Evolutionary conservation across 2,329 filamentous ascomycete species (phyloP).

Genomic region (Penicillium capsulatum): DNA sequence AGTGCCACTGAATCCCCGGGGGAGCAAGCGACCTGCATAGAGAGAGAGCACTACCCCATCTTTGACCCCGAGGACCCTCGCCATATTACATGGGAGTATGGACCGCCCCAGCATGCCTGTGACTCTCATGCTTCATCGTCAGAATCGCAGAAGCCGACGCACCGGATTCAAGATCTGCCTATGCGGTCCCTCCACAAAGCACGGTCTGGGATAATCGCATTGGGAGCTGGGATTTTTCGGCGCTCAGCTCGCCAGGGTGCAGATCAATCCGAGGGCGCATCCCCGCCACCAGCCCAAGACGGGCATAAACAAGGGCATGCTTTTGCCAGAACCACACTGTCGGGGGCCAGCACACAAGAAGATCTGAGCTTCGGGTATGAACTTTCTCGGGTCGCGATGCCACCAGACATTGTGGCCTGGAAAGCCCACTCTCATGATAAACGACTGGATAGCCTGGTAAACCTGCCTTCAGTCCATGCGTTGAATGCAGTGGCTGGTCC

Average conservation of each 20-base stretch:
- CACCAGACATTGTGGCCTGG: slow-evolving; percentile 1
- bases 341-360: slow-evolving; percentile 19
- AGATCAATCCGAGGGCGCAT: not conserved
- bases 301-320: not conserved
- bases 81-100: slow-evolving; percentile 29
- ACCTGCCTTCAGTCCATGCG: no score
- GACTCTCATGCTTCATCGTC: slow-evolving; percentile 12
- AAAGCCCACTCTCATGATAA: not conserved
- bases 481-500: no score
- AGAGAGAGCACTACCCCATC: slow-evolving; percentile 34
- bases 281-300: not conserved
- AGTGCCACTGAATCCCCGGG: slow-evolving; percentile 10
- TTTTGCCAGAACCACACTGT: not conserved
- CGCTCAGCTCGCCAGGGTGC: slow-evolving; percentile 10
- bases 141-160: slow-evolving; percentile 16
- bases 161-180: slow-evolving; percentile 27
- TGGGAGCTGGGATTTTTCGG: slow-evolving; percentile 27
- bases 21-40: slow-evolving; percentile 26
- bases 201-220: slow-evolving; percentile 28
- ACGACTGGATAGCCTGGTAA: slow-evolving; percentile 1
- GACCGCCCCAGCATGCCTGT: slow-evolving; percentile 10
- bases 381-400: slow-evolving; percentile 16
- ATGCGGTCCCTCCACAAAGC: slow-evolving; percentile 31
- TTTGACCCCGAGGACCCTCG: slow-evolving; percentile 35
- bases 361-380: slow-evolving; percentile 15